These are phyloP conservation scores for Chlorella vulgaris DNA, from an alignment of 139 green algal species.

Conservation along the genomic window DNA sequence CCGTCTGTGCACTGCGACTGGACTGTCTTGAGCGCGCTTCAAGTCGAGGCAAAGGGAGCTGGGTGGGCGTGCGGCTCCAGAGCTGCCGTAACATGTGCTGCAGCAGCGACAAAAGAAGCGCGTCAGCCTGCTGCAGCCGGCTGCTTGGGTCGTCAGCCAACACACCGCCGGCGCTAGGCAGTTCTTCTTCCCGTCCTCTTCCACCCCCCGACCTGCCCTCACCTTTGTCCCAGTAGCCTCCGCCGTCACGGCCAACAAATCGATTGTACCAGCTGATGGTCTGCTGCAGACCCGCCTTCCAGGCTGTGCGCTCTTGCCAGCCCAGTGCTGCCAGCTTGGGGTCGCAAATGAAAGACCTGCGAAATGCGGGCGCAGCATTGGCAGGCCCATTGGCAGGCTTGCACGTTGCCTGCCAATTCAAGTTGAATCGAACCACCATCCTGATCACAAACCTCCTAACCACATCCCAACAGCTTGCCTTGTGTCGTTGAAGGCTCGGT, in stretches of 20 bases:
- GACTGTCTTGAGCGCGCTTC: too few species aligned
- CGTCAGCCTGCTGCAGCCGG: neutral
- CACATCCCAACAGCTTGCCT: too few species aligned
- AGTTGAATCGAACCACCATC: too few species aligned
- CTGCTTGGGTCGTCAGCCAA: neutral
- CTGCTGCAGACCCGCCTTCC: slow-evolving; percentile 91
- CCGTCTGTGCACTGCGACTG: too few species aligned
- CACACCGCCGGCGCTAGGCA: too few species aligned
- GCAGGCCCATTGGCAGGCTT: neutral
- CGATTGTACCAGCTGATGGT: slow-evolving; percentile 93
- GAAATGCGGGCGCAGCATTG: neutral
- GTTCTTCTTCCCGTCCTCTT: too few species aligned
- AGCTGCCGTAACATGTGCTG: slow-evolving; percentile 69
- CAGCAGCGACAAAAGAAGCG: neutral
- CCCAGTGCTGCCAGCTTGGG: slow-evolving; percentile 91
- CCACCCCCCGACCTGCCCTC: neutral
- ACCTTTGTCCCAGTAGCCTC: slow-evolving; percentile 64
- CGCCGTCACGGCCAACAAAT: slow-evolving; percentile 42
- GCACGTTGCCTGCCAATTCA: too few species aligned
- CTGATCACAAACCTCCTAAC: too few species aligned
- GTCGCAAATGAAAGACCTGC: slow-evolving; percentile 74
- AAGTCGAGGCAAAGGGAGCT: too few species aligned
- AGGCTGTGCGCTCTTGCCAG: slow-evolving; percentile 88
- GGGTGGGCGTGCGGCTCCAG: slow-evolving; percentile 65
- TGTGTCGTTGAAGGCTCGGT: slow-evolving; percentile 90